Percentiles rank a stretch among this genome's conserved stretches.
Evolutionary conservation across 495 filamentous ascomycete genomes (phyloP).

Genomic region (Aspergillus sparsus): DNA sequence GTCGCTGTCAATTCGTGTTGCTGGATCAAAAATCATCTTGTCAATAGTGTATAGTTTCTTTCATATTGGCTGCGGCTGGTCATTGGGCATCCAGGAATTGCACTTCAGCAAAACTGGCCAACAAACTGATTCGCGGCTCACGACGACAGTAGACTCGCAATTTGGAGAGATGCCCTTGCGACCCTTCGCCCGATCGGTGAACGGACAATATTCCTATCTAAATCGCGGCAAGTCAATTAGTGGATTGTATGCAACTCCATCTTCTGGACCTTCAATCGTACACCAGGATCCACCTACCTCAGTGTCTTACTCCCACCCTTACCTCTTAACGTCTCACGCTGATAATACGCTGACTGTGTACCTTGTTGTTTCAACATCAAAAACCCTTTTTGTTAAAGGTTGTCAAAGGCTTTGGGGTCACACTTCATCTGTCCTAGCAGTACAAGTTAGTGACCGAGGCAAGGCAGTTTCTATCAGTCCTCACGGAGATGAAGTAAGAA

Average conservation of each 20-base stretch:
- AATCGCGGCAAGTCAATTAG: neutral
- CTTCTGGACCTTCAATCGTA: slow-evolving; percentile 35
- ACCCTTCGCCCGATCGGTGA: slow-evolving; percentile 38
- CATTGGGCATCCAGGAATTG: slow-evolving; percentile 86
- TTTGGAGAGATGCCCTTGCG: slow-evolving; percentile 41
- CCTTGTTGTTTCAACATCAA: slow-evolving; percentile 72
- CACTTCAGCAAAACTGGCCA: slow-evolving; percentile 58
- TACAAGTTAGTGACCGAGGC: slow-evolving; percentile 81
- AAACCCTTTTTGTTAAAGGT: slow-evolving; percentile 65
- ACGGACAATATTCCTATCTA: slow-evolving; percentile 25
- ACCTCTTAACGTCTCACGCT: slow-evolving; percentile 80
- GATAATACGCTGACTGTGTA: slow-evolving; percentile 93
- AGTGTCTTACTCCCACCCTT: slow-evolving; percentile 87
- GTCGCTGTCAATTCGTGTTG: slow-evolving; percentile 72
- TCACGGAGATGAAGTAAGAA: slow-evolving; percentile 79
- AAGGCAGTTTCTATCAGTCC: slow-evolving; percentile 88
- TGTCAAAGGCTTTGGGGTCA: slow-evolving; percentile 90
- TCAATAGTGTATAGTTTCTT: slow-evolving; percentile 78
- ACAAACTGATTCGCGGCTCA: slow-evolving; percentile 58
- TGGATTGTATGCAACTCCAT: neutral
- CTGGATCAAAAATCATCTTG: slow-evolving; percentile 61
- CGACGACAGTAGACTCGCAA: slow-evolving; percentile 48
- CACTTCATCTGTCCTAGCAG: slow-evolving; percentile 84
- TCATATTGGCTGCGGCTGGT: slow-evolving; percentile 69
- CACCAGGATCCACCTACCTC: slow-evolving; percentile 61